Percentiles rank a stretch among this genome's conserved stretches.
phyloP scores from a whole-genome alignment of 225 moss, liverwort and hornwort genomes.

The Marchantia polymorpha region DNA sequence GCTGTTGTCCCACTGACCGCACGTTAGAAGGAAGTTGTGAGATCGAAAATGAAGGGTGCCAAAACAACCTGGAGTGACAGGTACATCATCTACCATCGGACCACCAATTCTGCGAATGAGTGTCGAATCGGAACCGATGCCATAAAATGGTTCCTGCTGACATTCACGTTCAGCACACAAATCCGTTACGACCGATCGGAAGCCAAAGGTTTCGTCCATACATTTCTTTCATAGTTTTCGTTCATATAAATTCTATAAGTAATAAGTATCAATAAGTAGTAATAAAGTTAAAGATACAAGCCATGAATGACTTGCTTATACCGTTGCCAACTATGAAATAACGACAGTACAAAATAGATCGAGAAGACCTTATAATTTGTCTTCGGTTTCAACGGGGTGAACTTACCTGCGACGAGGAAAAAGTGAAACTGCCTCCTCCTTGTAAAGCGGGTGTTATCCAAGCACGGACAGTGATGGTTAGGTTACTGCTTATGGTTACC shows the following conservation, averaged over 20 bases:
- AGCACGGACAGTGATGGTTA: constrained; percentile 57
- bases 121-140: constrained; percentile 60
- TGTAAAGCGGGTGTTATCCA: constrained; percentile 74
- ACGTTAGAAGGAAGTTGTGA: constrained; percentile 58
- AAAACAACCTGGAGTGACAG: constrained; percentile 59
- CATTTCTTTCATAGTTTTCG: too few relatives aligned
- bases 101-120: constrained; percentile 57
- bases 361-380: too few relatives aligned
- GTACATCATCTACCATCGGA: constrained; percentile 57
- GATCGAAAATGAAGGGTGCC: constrained; percentile 69
- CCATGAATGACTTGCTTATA: too few relatives aligned
- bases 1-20: constrained; percentile 88
- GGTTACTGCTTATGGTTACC: constrained; percentile 56
- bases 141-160: constrained; percentile 64
- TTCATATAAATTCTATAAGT: too few relatives aligned
- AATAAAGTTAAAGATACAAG: too few relatives aligned
- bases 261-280: too few relatives aligned
- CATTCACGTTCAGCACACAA: not conserved
- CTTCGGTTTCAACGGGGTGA: not conserved
- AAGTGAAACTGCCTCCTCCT: constrained; percentile 56
- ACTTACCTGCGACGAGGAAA: constrained; percentile 72
- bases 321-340: too few relatives aligned
- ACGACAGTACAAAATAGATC: too few relatives aligned
- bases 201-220: too few relatives aligned
- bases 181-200: not conserved